A percentile compares a stretch with the other conserved stretches of the same genome.
Evolutionary conservation across 1,284 basidiomycete genomes (phyloP).

Genomic region (Ceratobasidium sp.): DNA sequence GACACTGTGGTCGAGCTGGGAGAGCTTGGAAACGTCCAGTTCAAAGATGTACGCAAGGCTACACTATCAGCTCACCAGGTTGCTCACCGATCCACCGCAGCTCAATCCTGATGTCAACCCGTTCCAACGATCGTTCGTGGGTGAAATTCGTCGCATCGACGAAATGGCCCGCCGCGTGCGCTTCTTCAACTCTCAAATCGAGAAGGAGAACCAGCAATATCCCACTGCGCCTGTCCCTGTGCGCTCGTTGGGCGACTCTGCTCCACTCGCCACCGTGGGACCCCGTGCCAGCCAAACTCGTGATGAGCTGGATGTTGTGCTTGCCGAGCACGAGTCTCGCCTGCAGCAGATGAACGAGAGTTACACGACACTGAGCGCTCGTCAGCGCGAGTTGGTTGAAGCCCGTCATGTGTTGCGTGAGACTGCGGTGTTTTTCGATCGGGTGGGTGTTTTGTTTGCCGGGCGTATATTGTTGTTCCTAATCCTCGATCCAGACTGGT

Average conservation of each 20-base stretch:
- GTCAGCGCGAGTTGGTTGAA: conserved; percentile 88
- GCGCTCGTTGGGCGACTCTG: conserved; percentile 80
- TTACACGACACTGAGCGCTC: conserved; percentile 88
- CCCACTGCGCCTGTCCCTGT: conserved; percentile 77
- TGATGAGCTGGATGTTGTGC: conserved; percentile 89
- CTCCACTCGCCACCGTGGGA: conserved; percentile 83
- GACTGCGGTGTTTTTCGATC: conserved; percentile 96
- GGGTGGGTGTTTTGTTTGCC: conserved; percentile 56
- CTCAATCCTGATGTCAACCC: conserved; percentile 94
- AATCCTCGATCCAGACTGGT: conserved; percentile 66
- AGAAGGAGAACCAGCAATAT: conserved; percentile 62
- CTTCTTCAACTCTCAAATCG: conserved; percentile 88
- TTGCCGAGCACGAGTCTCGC: conserved; percentile 87
- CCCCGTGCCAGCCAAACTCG: conserved; percentile 91
- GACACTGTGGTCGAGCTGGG: conserved; percentile 95
- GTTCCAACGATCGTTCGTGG: conserved; percentile 98
- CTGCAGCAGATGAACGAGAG: conserved; percentile 92
- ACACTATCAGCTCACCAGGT: neutral
- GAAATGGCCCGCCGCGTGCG: conserved; percentile 95
- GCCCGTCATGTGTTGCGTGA: conserved; percentile 92
- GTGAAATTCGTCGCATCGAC: conserved; percentile 92
- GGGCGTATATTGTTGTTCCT: conserved; percentile 37
- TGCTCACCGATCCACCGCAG: conserved; percentile 53
- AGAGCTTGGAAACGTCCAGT: conserved; percentile 94
- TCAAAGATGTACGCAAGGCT: conserved; percentile 84